Percentiles rank a stretch among this genome's conserved stretches.
phyloP scores from a whole-genome alignment of 1,284 basidiomycete genomes.

The Papiliotrema terrestris region DNA sequence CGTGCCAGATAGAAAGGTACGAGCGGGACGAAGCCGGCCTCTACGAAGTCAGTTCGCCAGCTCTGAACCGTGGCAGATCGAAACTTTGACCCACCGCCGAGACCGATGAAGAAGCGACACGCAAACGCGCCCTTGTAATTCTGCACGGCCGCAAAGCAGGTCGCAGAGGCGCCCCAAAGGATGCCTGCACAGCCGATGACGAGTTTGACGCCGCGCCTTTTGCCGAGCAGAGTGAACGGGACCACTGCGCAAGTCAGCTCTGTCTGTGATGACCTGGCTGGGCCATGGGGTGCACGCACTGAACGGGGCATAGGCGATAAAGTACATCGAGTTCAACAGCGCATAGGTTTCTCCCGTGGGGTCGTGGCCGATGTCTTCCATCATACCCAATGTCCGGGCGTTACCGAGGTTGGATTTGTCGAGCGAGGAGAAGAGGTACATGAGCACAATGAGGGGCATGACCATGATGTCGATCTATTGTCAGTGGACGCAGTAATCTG shows the following conservation, averaged over 20 bases:
- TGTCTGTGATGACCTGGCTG: not conserved
- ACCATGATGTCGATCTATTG: not conserved
- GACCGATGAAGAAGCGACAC: conserved; percentile 39
- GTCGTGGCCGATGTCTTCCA: not conserved
- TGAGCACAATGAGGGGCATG: not conserved
- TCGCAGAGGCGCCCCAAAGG: not conserved
- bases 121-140: conserved; percentile 23
- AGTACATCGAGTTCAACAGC: not conserved
- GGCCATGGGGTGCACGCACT: not conserved
- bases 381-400: not conserved
- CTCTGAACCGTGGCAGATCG: not conserved
- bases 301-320: conserved; percentile 1
- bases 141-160: not conserved
- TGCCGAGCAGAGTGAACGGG: not conserved
- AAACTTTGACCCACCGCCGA: conserved; percentile 26
- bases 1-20: conserved; percentile 3
- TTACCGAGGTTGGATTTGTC: conserved; percentile 2
- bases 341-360: not conserved
- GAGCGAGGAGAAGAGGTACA: conserved; percentile 3
- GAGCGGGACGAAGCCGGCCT: conserved; percentile 10
- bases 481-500: no score
- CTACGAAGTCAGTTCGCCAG: not conserved
- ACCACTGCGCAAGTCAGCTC: not conserved
- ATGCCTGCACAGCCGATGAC: not conserved
- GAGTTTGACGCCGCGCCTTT: not conserved